Evolutionary conservation across 345 rosid species (phyloP), one percentile per base, ranked within the genome.

Genomic region (Balakata baccata): DNA sequence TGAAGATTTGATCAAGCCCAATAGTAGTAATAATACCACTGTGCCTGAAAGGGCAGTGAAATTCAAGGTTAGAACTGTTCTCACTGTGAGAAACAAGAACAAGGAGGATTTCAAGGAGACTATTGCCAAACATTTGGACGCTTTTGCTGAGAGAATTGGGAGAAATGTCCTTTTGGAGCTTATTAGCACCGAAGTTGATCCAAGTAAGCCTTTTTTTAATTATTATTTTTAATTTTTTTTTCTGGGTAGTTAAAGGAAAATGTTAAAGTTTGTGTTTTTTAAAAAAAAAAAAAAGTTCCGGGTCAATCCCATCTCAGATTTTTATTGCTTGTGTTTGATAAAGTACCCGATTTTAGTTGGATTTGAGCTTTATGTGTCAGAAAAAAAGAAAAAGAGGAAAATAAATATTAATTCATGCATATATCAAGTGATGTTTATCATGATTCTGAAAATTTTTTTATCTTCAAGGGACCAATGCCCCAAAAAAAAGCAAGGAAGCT

Each of bases 131-230:
- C 94, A 87, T 25, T 81, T 88, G 62, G 98, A 95, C 78, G 84
- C 90, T 71, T 72, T 91, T 10, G 79, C 92, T 37, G 99, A 95
- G 53, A 86, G 75, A 78, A 82, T 95, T 68, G 98, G 99, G 23
- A 78, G 90, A 81, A 95, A 90, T 72, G 91, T 95, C 29, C 90
- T 87, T 18, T 83, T 95, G 86, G 88, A 91, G 87, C 96, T 95
- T 68, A 72, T 93, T 68, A 90, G 97, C 82, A 89, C 86, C 4
- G 88, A 93, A 69, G 45, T 88, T 78, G 97, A 95, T 84, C 96
- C 94, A 37, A 96, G 99, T 96, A 87, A 90, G 79, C n/a, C 13
- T 34, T 54, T 50, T 53, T n/a, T n/a, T n/a, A n/a, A n/a, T n/a
- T n/a, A n/a, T n/a, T n/a, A 10, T 37, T 56, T 11, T 37, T 20